phyloP scores from a whole-genome alignment of 106 monocot species.

The Phalaenopsis equestris region DNA sequence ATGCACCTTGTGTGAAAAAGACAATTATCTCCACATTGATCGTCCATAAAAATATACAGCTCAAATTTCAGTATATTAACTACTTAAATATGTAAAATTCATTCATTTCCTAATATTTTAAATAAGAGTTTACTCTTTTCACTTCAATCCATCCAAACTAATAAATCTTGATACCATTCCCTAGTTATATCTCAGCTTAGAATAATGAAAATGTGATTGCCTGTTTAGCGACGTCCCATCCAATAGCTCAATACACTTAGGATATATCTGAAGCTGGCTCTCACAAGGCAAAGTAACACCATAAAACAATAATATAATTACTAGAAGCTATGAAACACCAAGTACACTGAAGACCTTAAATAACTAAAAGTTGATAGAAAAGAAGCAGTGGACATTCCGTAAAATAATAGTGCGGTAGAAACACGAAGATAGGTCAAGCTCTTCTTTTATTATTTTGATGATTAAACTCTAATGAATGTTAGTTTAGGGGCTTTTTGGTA shows the following conservation, averaged over 20 bases:
- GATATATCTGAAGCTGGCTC: background rate
- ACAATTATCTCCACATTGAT: background rate
- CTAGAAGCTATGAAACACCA: background rate
- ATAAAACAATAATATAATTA: background rate
- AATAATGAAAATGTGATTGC: background rate
- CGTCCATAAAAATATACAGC: background rate
- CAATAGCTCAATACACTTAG: background rate
- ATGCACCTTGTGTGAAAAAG: background rate
- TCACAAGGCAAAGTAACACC: background rate
- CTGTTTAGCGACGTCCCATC: background rate
- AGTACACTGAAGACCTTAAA: background rate
- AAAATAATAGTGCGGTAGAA: background rate
- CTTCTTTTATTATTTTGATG: background rate
- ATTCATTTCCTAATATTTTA: background rate
- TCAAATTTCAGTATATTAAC: background rate
- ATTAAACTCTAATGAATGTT: background rate
- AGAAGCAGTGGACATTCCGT: background rate
- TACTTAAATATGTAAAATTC: background rate
- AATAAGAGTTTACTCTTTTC: background rate
- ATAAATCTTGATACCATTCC: background rate
- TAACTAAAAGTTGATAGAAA: background rate
- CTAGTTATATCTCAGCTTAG: background rate
- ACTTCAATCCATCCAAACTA: background rate
- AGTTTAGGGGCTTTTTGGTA: background rate
- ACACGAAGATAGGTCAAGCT: background rate